Evolutionary conservation across 192 early-diverging fungal species (phyloP), one percentile per base, ranked within the genome.

Genomic region (Coemansia sp.): DNA sequence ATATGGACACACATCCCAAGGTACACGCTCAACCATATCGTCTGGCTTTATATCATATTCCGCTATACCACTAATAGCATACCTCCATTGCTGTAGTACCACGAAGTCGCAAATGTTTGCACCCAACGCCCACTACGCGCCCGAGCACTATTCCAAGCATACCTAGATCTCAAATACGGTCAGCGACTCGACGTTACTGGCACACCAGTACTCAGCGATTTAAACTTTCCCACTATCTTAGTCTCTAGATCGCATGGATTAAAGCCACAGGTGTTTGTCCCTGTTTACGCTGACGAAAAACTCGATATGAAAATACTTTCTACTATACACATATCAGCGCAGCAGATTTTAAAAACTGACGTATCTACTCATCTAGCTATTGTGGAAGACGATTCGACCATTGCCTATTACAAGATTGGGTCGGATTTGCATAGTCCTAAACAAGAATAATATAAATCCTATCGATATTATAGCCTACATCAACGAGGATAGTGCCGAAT

Each of bases 101-200:
- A 73, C 38, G 78, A 81, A 25, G 65, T 76, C 2, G 62, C 70
- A 0, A 65, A 63, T 1, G 64, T 73, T 1, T 81, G 78, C 57
- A 34, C 32, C 29, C 39, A 45, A 23, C 64, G 39, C 17, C 70
- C 78, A n/a, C 45, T 1, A 8, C 62, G 69, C 29, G 64, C 66
- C 12, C 69, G 78, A 27, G 70, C 68, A 0, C 19, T 81, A 21
- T 81, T 81, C 32, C 78, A 81, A 23, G 46, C 67, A 19, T 73
- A 70, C 19, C 31, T 81, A 6, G 70, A 81, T 60, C 14, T 81
- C 10, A 76, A 76, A 66, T 81, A 81, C 44, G 68, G 77, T 64
- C 70, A 67, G 57, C 44, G 45, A 45, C 55, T 64, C 6, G 27
- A 53, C 2, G 42, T 39, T 0, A 46, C 45, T 9, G 48, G 48